Evolutionary conservation across 2,329 filamentous ascomycete genomes (phyloP).

Genomic region (Rhexocercosporidium sp.): DNA sequence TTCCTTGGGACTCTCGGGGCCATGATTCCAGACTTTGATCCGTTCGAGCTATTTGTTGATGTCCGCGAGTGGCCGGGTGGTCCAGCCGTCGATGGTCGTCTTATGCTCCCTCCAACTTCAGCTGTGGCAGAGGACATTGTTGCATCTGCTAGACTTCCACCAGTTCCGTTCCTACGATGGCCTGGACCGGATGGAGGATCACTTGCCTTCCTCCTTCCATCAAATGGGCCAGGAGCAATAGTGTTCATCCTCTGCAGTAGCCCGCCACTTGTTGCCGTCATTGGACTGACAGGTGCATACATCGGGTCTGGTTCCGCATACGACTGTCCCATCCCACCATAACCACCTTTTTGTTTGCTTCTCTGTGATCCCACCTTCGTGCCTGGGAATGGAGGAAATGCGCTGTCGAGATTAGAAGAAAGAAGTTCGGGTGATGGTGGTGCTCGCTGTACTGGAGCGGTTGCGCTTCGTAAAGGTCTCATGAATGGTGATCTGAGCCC

Average conservation of each 20-base stretch:
- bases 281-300: constrained; percentile 56
- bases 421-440: constrained; percentile 51
- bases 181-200: constrained; percentile 33
- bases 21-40: constrained; percentile 28
- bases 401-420: constrained; percentile 52
- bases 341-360: constrained; percentile 20
- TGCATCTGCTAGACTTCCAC: constrained; percentile 29
- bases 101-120: constrained; percentile 23
- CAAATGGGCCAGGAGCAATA: constrained; percentile 71
- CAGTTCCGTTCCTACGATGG: constrained; percentile 38
- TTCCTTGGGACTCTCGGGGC: constrained; percentile 44
- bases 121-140: constrained; percentile 19
- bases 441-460: constrained; percentile 44
- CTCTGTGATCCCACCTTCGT: constrained; percentile 41
- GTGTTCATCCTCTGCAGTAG: constrained; percentile 67
- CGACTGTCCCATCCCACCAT: constrained; percentile 24
- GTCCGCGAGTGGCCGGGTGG: constrained; percentile 34
- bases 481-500: constrained; percentile 48
- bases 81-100: constrained; percentile 31
- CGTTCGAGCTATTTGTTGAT: constrained; percentile 33
- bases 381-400: constrained; percentile 59
- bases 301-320: constrained; percentile 45
- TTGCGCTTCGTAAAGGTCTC: constrained; percentile 44
- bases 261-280: constrained; percentile 46
- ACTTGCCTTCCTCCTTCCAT: constrained; percentile 46